Evolutionary conservation across 2,329 filamentous ascomycete genomes (phyloP).

Genomic region (Talaromyces sp.): DNA sequence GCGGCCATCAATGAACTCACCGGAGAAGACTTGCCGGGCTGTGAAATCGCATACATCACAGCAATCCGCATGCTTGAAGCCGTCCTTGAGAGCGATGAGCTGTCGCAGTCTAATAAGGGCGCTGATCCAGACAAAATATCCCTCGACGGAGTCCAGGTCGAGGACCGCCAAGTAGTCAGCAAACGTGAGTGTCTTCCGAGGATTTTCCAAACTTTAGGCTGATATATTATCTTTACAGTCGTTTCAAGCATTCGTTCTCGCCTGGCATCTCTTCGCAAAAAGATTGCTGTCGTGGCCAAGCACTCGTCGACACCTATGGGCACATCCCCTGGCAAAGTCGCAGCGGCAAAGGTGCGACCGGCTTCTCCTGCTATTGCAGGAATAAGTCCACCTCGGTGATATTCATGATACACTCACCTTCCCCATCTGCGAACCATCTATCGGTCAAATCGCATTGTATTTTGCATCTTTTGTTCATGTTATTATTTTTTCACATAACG

Average conservation of each 20-base stretch:
- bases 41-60: slow-evolving; percentile 89
- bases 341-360: slow-evolving; percentile 31
- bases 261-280: slow-evolving; percentile 47
- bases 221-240: slow-evolving; percentile 32
- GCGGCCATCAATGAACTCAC: slow-evolving; percentile 96
- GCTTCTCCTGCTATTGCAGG: slow-evolving; percentile 29
- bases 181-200: slow-evolving; percentile 43
- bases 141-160: slow-evolving; percentile 45
- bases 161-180: slow-evolving; percentile 49
- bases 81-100: slow-evolving; percentile 78
- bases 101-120: slow-evolving; percentile 32
- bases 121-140: slow-evolving; percentile 34
- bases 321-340: slow-evolving; percentile 28
- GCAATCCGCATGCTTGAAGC: slow-evolving; percentile 94
- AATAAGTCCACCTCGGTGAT: slow-evolving; percentile 34
- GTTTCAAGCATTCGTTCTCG: slow-evolving; percentile 50
- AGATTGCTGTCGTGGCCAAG: slow-evolving; percentile 48
- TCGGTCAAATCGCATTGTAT: neutral
- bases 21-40: slow-evolving; percentile 80
- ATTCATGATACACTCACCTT: neutral
- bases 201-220: neutral
- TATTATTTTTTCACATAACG: slow-evolving; percentile 12
- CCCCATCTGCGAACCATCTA: neutral
- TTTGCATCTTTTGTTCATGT: slow-evolving; percentile 1
- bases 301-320: slow-evolving; percentile 42